phyloP scores from a whole-genome alignment of 2,329 filamentous ascomycete species.

The Dothideomycetes sp. region DNA sequence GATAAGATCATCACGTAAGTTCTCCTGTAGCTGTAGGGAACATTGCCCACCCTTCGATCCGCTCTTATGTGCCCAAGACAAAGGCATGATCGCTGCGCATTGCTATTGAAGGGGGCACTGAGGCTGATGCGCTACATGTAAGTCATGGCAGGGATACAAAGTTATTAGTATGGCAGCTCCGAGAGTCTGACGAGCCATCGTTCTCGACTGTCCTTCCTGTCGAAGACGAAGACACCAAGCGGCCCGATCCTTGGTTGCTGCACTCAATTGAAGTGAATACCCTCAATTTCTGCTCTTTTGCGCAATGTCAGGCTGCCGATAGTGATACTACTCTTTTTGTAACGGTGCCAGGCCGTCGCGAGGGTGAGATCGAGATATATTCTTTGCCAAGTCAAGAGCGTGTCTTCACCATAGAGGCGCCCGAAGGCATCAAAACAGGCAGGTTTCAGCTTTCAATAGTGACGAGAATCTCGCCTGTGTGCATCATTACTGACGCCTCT shows the following conservation, averaged over 20 bases:
- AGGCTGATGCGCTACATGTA: background rate
- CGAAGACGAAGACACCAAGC: conserved; percentile 41
- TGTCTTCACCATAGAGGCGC: conserved; percentile 46
- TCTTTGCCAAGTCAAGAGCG: conserved; percentile 64
- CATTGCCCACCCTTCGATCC: too few species aligned
- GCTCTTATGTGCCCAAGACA: too few species aligned
- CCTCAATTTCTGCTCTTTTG: conserved; percentile 88
- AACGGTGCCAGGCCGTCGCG: conserved; percentile 55
- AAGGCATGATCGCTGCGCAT: background rate
- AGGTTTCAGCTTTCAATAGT: conserved; percentile 10
- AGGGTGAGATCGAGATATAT: conserved; percentile 64
- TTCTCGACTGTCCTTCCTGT: conserved; percentile 63
- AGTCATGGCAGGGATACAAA: conserved; percentile 88
- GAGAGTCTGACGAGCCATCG: conserved; percentile 45
- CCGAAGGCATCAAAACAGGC: conserved; percentile 33
- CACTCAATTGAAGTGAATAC: conserved; percentile 79
- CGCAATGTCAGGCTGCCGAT: conserved; percentile 37
- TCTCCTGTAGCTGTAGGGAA: background rate
- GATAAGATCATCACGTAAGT: conserved; percentile 75
- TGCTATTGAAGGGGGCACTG: too few species aligned
- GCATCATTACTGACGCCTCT: conserved; percentile 36
- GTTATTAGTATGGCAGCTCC: conserved; percentile 73
- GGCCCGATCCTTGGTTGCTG: conserved; percentile 69
- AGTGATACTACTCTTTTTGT: conserved; percentile 40
- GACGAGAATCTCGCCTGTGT: conserved; percentile 13